Percentiles rank a stretch among this genome's conserved stretches.
Conservation (phyloP, 2,329 filamentous ascomycete species). For the Aspergillus floridensis region DNA sequence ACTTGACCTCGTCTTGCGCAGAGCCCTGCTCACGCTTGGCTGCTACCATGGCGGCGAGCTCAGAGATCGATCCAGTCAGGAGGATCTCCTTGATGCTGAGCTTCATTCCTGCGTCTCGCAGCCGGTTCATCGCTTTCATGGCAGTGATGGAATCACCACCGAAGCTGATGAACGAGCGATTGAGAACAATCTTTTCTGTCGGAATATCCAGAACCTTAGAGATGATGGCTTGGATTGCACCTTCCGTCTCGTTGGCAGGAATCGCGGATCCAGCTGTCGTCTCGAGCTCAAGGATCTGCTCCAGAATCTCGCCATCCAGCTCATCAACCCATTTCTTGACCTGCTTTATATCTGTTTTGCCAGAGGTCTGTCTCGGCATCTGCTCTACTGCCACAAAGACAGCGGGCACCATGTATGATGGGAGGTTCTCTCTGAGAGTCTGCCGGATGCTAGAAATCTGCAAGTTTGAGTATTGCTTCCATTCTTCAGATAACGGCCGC, state of each 20-base stretch:
- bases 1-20: not conserved
- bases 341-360: constrained; percentile 6
- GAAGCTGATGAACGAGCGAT: constrained; percentile 5
- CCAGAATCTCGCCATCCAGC: constrained; percentile 2
- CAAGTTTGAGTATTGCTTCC: not conserved
- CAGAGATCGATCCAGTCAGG: not conserved
- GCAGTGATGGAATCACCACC: constrained; percentile 11
- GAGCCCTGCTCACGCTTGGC: not conserved
- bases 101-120: not conserved
- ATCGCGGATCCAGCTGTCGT: not conserved
- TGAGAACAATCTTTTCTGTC: constrained; percentile 1
- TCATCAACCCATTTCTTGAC: constrained; percentile 8
- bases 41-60: not conserved
- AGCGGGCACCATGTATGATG: constrained; percentile 8
- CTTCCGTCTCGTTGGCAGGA: not conserved
- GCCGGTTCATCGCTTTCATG: constrained; percentile 4
- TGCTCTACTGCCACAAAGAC: constrained; percentile 2
- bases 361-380: constrained; percentile 9
- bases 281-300: not conserved
- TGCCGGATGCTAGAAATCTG: constrained; percentile 3
- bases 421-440: constrained; percentile 1
- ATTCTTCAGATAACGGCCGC: not conserved
- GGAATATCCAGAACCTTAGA: constrained; percentile 2
- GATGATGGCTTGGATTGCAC: constrained; percentile 1
- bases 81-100: not conserved